Percentiles rank a stretch among this genome's conserved stretches.
Evolutionary conservation across 345 rosid species (phyloP).

Genomic region (Passiflora organensis): DNA sequence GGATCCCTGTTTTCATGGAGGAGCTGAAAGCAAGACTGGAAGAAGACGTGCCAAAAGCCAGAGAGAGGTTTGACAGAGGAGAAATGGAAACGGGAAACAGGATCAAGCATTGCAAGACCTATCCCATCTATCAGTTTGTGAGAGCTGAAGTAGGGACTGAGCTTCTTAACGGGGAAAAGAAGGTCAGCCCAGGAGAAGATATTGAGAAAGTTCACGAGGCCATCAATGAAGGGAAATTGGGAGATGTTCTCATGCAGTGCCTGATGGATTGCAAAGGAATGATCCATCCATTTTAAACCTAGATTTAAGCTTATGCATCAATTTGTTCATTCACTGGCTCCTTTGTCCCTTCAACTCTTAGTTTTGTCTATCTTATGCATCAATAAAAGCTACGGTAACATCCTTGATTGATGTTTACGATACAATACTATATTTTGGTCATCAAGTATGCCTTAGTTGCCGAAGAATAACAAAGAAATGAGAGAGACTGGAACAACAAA

Average conservation of each 20-base stretch:
- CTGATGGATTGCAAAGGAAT: constrained; percentile 13
- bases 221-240: constrained; percentile 36
- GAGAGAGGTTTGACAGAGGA: constrained; percentile 26
- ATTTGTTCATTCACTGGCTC: too few relatives aligned
- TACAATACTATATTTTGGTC: too few relatives aligned
- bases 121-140: constrained; percentile 40
- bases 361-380: too few relatives aligned
- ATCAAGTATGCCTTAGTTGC: too few relatives aligned
- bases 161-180: constrained; percentile 42
- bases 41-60: constrained; percentile 35
- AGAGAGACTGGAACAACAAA: too few relatives aligned
- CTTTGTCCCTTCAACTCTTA: too few relatives aligned
- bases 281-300: background rate
- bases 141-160: constrained; percentile 36
- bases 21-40: constrained; percentile 33
- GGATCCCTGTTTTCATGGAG: constrained; percentile 34
- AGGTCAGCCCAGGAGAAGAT: constrained; percentile 49
- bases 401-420: too few relatives aligned
- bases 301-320: too few relatives aligned
- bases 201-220: constrained; percentile 43
- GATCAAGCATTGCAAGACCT: constrained; percentile 41
- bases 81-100: constrained; percentile 22
- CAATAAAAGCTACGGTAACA: too few relatives aligned
- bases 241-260: constrained; percentile 31
- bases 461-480: too few relatives aligned